Evolutionary conservation across 129 eudicot species (phyloP), one percentile per base, ranked within the genome.

Genomic region (Smallanthus sonchifolius): DNA sequence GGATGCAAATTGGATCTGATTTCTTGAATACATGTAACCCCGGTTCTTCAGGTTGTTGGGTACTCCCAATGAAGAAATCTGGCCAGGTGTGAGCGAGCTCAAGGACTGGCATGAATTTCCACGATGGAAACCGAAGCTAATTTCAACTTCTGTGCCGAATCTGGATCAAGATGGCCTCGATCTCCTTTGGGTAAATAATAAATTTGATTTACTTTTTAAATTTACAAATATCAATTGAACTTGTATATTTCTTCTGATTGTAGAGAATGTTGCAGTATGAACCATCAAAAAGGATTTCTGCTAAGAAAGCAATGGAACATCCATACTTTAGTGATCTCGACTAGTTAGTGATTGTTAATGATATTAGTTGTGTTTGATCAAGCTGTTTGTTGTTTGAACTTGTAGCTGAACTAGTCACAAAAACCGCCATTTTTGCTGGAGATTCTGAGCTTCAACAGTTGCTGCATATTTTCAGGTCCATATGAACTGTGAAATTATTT

Each of bases 361-460:
- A 1, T 47, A 6, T 42, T 10, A 4, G 3, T 16, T 30, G 15
- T 32, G 45, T 0, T 37, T 42, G n/a, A 63, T 65, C 70, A 42
- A 28, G 34, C 20, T 73, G 15, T 42, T 65, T 67, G 40, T 17
- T 69, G 76, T 65, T 75, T n/a, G 16, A 40, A 16, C 65, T 55
- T 67, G 8, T 66, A 88, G 97, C 97, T 83, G 97, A 94, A 86
- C 80, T 94, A 36, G 88, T 88, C 60, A 94, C 80, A 10, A 88
- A 83, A 48, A 87, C 87, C 56, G 96, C 97, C 13, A 79, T 94
- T 16, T 94, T 94, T 52, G 83, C 89, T 36, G 98, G 98, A 70
- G 98, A 90, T 72, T 94, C 98, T 42, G 98, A 90, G 83, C 79
- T 94, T 80, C 97, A 94, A 75, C 98, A 94, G 70, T 87, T 94